Evolutionary conservation across 1,139 yeast genomes (phyloP).

Genomic region (Blastobotrys illinoisensis): DNA sequence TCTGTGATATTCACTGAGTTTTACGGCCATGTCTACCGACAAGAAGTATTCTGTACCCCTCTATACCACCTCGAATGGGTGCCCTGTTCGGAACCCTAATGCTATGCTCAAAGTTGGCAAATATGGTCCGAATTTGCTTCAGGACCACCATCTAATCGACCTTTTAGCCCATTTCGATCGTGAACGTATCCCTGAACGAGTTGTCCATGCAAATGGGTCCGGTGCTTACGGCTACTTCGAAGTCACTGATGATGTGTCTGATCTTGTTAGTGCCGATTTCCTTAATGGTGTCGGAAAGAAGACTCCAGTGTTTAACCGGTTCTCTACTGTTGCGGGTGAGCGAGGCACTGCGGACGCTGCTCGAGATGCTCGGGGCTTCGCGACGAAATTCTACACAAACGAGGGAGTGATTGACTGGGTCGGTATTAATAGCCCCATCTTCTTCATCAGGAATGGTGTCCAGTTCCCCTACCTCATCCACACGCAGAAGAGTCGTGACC

Average conservation of each 20-base stretch:
- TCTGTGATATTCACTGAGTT: background rate
- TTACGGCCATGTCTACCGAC: background rate
- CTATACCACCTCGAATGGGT: slow-evolving; percentile 66
- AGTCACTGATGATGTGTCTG: slow-evolving; percentile 74
- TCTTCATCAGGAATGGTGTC: slow-evolving; percentile 75
- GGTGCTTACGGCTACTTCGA: slow-evolving; percentile 77
- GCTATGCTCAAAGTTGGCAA: slow-evolving; percentile 71
- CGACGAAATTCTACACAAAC: slow-evolving; percentile 74
- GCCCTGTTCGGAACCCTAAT: slow-evolving; percentile 57
- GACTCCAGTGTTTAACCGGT: slow-evolving; percentile 64
- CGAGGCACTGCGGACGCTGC: slow-evolving; percentile 75
- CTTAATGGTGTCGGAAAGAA: slow-evolving; percentile 67
- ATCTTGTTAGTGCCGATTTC: slow-evolving; percentile 62
- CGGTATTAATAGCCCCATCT: slow-evolving; percentile 79
- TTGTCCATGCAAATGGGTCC: slow-evolving; percentile 82
- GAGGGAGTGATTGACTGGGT: slow-evolving; percentile 84
- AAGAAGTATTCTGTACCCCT: background rate
- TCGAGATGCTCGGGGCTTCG: slow-evolving; percentile 82
- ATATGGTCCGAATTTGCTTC: slow-evolving; percentile 68
- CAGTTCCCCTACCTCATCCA: slow-evolving; percentile 84
- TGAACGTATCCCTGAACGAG: slow-evolving; percentile 82
- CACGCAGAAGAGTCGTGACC: slow-evolving; percentile 69
- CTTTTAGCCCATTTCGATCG: slow-evolving; percentile 75
- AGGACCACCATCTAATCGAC: slow-evolving; percentile 71
- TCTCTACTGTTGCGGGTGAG: slow-evolving; percentile 86